phyloP scores from a whole-genome alignment of 2,329 filamentous ascomycete genomes.

The Hypoxylon sp. region DNA sequence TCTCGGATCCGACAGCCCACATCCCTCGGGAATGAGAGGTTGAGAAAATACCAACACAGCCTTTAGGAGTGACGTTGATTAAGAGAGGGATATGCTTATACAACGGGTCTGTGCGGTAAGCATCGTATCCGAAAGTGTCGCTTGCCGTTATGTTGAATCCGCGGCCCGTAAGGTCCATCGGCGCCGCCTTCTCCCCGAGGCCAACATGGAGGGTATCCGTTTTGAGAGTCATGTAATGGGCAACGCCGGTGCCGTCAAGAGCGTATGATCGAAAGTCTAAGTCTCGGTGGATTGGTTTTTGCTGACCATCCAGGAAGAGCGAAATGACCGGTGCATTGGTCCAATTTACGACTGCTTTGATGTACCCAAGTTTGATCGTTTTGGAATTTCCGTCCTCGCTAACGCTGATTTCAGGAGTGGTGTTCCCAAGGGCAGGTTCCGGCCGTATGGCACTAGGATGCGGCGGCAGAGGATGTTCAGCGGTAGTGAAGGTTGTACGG shows the following conservation, averaged over 20 bases:
- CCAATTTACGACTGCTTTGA: slow-evolving; percentile 73
- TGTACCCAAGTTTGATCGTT: slow-evolving; percentile 62
- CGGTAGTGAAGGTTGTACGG: slow-evolving; percentile 75
- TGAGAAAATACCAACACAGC: slow-evolving; percentile 77
- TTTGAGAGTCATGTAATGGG: slow-evolving; percentile 76
- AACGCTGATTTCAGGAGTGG: slow-evolving; percentile 52
- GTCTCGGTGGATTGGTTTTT: slow-evolving; percentile 72
- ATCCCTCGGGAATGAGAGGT: slow-evolving; percentile 74
- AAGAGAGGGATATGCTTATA: slow-evolving; percentile 83
- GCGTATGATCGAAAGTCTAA: slow-evolving; percentile 76
- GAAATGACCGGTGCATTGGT: slow-evolving; percentile 69
- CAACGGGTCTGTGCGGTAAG: slow-evolving; percentile 77
- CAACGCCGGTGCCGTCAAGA: slow-evolving; percentile 71
- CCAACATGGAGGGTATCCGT: slow-evolving; percentile 76
- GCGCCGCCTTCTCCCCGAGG: slow-evolving; percentile 77
- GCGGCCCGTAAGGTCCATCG: slow-evolving; percentile 78
- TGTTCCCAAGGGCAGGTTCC: slow-evolving; percentile 54
- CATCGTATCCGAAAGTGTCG: slow-evolving; percentile 81
- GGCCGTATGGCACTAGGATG: slow-evolving; percentile 72
- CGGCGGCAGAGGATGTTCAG: slow-evolving; percentile 73
- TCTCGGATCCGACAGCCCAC: slow-evolving; percentile 78
- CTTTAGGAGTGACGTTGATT: slow-evolving; percentile 75
- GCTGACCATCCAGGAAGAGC: slow-evolving; percentile 63
- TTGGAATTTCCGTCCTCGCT: slow-evolving; percentile 56
- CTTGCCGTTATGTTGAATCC: slow-evolving; percentile 77